These are phyloP conservation scores for Candida albicans DNA, from an alignment of 1,139 yeast genomes.

Conservation along the genomic window DNA sequence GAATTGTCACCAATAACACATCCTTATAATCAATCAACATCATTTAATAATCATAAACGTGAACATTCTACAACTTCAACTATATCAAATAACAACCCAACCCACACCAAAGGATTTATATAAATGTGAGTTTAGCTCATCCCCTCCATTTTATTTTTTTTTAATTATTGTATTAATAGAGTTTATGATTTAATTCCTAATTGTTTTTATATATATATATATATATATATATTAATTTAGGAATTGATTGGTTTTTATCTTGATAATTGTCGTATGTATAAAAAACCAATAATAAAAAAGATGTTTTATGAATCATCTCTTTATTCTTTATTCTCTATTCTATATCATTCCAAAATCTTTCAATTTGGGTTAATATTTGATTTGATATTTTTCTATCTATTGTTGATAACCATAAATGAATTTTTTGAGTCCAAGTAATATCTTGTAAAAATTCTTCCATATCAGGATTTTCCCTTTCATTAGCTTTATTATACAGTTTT, in stretches of 20 bases:
- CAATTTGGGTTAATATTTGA: slow-evolving; percentile 17
- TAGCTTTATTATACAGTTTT: slow-evolving; percentile 12
- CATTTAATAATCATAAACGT: background rate
- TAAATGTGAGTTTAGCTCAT: background rate
- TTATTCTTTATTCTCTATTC: background rate
- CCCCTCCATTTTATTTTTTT: too few relatives aligned
- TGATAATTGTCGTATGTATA: too few relatives aligned
- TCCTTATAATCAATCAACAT: background rate
- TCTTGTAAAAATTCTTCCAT: slow-evolving; percentile 15
- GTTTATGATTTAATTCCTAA: background rate
- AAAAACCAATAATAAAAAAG: too few relatives aligned
- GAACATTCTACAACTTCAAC: background rate
- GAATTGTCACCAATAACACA: background rate
- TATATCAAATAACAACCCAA: background rate
- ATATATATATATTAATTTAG: too few relatives aligned
- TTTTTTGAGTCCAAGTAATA: slow-evolving; percentile 22
- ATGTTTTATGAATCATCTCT: background rate
- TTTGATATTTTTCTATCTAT: slow-evolving; percentile 5
- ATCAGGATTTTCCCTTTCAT: slow-evolving; percentile 11
- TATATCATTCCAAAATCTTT: slow-evolving; percentile 22
- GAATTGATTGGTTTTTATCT: too few relatives aligned
- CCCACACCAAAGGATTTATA: background rate
- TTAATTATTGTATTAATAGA: background rate
- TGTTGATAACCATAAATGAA: slow-evolving; percentile 21
- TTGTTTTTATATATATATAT: background rate